phyloP scores from a whole-genome alignment of 2,329 filamentous ascomycete species.

The Daldinia eschscholtzii region DNA sequence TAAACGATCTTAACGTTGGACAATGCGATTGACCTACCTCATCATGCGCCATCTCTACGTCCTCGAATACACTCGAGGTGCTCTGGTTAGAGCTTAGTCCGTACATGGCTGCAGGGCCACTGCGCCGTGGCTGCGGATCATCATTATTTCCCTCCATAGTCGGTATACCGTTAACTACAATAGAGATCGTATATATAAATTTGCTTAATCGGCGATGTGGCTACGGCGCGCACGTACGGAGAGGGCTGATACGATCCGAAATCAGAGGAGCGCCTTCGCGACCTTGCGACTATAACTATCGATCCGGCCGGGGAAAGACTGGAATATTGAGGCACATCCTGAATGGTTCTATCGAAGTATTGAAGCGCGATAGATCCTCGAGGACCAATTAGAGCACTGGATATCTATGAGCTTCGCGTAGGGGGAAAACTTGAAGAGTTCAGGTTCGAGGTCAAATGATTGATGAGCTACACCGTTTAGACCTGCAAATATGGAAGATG shows the following conservation, averaged over 20 bases:
- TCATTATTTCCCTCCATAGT: slow-evolving; percentile 45
- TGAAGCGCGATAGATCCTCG: slow-evolving; percentile 17
- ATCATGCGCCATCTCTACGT: slow-evolving; percentile 99
- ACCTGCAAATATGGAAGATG: slow-evolving; percentile 25
- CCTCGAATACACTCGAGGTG: slow-evolving; percentile 85
- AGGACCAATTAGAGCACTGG: slow-evolving; percentile 11
- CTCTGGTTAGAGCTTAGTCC: slow-evolving; percentile 77
- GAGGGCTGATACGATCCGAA: not conserved
- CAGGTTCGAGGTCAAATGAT: slow-evolving; percentile 7
- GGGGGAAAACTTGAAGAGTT: not conserved
- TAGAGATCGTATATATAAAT: slow-evolving; percentile 24
- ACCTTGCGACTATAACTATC: slow-evolving; percentile 29
- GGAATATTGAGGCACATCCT: slow-evolving; percentile 35
- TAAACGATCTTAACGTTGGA: slow-evolving; percentile 22
- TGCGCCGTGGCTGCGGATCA: slow-evolving; percentile 43
- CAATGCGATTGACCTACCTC: slow-evolving; percentile 68
- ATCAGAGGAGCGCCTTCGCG: slow-evolving; percentile 5
- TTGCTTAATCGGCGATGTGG: not conserved
- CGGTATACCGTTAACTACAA: slow-evolving; percentile 15
- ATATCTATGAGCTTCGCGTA: not conserved
- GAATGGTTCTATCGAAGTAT: slow-evolving; percentile 24
- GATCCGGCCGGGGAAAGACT: slow-evolving; percentile 29
- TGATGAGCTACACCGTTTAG: slow-evolving; percentile 5
- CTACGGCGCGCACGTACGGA: too few relatives aligned
- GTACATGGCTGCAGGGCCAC: slow-evolving; percentile 62